These are phyloP conservation scores for Talaromyces proteolyticus DNA, from an alignment of 495 filamentous ascomycete species.

Conservation along the genomic window DNA sequence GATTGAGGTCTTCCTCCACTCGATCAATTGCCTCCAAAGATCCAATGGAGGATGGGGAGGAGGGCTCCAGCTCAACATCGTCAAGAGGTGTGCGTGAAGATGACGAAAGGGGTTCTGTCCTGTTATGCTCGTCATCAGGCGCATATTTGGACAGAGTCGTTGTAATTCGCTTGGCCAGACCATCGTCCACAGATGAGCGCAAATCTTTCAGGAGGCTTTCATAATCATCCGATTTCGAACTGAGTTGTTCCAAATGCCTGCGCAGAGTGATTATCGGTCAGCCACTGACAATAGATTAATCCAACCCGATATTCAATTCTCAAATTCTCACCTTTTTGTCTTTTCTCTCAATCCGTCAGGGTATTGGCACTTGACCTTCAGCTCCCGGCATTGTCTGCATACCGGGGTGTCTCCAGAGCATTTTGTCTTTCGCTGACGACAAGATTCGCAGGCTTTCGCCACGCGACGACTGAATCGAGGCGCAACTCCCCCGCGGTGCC, in stretches of 20 bases:
- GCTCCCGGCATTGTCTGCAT: constrained; percentile 53
- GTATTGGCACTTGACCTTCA: constrained; percentile 45
- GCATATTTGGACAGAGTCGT: constrained; percentile 15
- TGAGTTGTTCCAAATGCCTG: constrained; percentile 36
- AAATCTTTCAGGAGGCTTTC: constrained; percentile 38
- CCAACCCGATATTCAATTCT: too few relatives aligned
- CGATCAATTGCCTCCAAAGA: constrained; percentile 56
- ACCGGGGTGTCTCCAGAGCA: constrained; percentile 53
- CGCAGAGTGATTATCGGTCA: constrained; percentile 8
- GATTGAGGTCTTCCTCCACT: constrained; percentile 56
- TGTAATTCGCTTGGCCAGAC: constrained; percentile 3
- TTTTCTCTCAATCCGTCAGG: constrained; percentile 52
- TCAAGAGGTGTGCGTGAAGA: constrained; percentile 28
- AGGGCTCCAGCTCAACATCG: constrained; percentile 21
- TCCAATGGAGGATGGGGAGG: constrained; percentile 47
- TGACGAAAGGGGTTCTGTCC: constrained; percentile 25
- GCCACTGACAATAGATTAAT: too few relatives aligned
- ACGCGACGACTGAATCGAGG: constrained; percentile 39
- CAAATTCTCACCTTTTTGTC: constrained; percentile 43
- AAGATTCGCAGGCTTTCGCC: constrained; percentile 63
- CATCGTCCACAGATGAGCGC: constrained; percentile 3
- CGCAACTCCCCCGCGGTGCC: constrained; percentile 22
- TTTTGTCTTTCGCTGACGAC: constrained; percentile 62
- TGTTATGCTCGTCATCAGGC: constrained; percentile 16
- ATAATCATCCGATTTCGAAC: constrained; percentile 43